A percentile compares a stretch with the other conserved stretches of the same genome.
Conservation (phyloP, 2,329 filamentous ascomycete species). For the Cryphonectria naterciae region DNA sequence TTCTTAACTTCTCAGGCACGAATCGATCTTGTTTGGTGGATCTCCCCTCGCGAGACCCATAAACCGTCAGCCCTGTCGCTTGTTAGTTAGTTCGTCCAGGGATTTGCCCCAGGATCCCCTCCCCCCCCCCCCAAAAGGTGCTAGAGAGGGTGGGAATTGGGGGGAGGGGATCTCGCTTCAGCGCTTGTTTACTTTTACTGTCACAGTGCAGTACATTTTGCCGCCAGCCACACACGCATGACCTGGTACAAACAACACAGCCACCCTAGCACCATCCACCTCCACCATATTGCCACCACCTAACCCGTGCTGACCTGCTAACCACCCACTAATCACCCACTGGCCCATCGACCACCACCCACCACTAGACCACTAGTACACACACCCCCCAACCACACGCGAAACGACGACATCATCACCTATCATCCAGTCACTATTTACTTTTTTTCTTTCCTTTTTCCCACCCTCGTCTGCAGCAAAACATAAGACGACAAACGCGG, state of each 20-base stretch:
- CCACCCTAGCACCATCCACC: background rate
- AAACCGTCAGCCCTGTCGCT: slow-evolving; percentile 13
- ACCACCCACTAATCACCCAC: too few species aligned
- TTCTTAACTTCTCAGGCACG: background rate
- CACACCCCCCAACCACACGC: background rate
- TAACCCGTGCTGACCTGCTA: too few species aligned
- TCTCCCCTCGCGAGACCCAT: background rate
- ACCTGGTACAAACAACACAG: background rate
- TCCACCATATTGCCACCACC: too few species aligned
- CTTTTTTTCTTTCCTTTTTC: background rate
- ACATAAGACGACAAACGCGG: slow-evolving; percentile 5
- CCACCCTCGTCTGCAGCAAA: background rate
- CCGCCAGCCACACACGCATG: background rate
- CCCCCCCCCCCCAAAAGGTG: background rate
- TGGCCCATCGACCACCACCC: background rate
- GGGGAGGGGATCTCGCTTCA: background rate
- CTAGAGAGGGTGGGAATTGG: background rate
- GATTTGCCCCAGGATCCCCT: background rate
- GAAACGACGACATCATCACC: background rate
- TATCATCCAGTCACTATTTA: background rate
- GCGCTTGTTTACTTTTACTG: background rate
- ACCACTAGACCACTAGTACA: background rate
- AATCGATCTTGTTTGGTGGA: background rate
- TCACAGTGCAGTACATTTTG: background rate
- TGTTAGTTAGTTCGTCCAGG: background rate